Evolutionary conservation across 495 filamentous ascomycete genomes (phyloP), one percentile per base, ranked within the genome.

Genomic region (Xylaria cubensis): DNA sequence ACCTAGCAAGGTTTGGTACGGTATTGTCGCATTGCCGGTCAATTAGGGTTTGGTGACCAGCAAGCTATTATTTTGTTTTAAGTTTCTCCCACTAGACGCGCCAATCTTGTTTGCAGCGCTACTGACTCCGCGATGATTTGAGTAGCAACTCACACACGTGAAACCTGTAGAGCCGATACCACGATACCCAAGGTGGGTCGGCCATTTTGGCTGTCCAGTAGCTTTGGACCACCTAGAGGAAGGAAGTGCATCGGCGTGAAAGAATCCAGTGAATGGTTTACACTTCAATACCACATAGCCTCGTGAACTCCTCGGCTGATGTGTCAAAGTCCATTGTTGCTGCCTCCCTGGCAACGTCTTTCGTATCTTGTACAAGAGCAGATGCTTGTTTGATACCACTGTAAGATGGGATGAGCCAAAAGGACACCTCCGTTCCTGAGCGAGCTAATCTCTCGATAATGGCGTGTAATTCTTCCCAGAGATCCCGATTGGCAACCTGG

Each of bases 401-500:
- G 0, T 46, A 21, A 15, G 71, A 50, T 17, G 34, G 32, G 13
- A 79, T 73, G 44, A 82, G 58, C 79, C 80, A 82, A 67, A 82
- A 80, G 21, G 76, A 71, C 3, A 82, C 79, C 69, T 76, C 72
- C 15, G 78, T 79, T 32, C 76, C 78, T 24, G 55, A 26, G 9
- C 36, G 56, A 5, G 69, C 42, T 21, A 71, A 15, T 51, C n/a
- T 65, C 4, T 44, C 36, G 24, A 71, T 21, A 12, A 56, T 59
- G 5, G 44, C 58, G 41, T 66, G 59, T 29, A 86, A 62, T 65
- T 75, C 73, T 74, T 84, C 75, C 81, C 84, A 86, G 24, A 87
- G 73, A 66, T 85, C 84, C 42, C 76, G 72, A 70, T 87, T 88
- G 4, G 76, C 71, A 71, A 80, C 71, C 5, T 13, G 50, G 21